A percentile compares a stretch with the other conserved stretches of the same genome.
Evolutionary conservation across 2,329 filamentous ascomycete genomes (phyloP).

Genomic region (Claviceps fusiformis): DNA sequence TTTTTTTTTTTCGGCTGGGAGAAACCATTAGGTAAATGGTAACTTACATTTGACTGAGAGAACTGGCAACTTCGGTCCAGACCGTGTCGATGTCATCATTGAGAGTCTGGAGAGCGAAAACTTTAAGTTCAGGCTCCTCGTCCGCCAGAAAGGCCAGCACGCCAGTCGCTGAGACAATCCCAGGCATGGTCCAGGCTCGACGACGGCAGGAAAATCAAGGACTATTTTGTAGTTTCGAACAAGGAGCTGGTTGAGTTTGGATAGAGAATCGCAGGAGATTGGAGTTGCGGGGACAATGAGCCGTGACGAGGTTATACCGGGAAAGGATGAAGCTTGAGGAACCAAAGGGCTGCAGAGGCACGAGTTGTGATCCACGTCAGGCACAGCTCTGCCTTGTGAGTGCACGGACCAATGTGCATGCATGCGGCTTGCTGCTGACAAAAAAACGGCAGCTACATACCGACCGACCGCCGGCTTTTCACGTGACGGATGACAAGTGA

Average conservation of each 20-base stretch:
- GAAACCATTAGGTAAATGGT: not conserved
- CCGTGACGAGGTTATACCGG: not conserved
- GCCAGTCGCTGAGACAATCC: conserved; percentile 85
- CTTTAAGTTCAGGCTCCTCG: conserved; percentile 84
- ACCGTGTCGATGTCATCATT: conserved; percentile 95
- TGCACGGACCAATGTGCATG: conserved; percentile 3
- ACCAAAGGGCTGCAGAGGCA: conserved; percentile 11
- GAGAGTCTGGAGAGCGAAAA: conserved; percentile 87
- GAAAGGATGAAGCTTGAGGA: not conserved
- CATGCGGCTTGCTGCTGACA: not conserved
- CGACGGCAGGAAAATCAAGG: conserved; percentile 3
- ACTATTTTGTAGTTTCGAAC: not conserved
- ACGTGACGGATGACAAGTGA: conserved; percentile 1
- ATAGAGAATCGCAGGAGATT: not conserved
- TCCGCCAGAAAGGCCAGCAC: conserved; percentile 92
- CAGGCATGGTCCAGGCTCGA: conserved; percentile 53
- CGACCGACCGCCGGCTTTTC: not conserved
- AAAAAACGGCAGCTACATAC: not conserved
- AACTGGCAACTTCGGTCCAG: conserved; percentile 92
- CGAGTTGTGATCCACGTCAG: conserved; percentile 29
- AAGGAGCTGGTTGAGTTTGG: not conserved
- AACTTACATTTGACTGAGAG: conserved; percentile 78
- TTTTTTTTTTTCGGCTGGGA: not conserved
- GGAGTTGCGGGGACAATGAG: not conserved
- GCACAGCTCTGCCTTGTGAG: conserved; percentile 24